Evolutionary conservation across 2,329 filamentous ascomycete species (phyloP).

Genomic region (Fusarium domesticum): DNA sequence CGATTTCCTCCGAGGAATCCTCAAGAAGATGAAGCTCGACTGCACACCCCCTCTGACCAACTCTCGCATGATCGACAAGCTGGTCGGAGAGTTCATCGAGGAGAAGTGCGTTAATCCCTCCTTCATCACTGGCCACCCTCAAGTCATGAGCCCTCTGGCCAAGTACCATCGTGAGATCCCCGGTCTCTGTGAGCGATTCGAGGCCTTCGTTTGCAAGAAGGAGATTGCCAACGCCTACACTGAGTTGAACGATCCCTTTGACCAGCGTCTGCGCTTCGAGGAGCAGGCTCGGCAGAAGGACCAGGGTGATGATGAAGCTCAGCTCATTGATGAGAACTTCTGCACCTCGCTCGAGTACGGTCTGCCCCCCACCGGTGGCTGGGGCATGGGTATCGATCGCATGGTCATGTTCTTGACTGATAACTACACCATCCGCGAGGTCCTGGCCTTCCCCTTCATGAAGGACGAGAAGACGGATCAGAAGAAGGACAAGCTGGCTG

Average conservation of each 20-base stretch:
- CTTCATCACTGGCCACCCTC: constrained; percentile 62
- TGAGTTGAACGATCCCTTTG: constrained; percentile 89
- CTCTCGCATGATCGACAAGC: constrained; percentile 91
- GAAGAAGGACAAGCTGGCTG: constrained; percentile 47
- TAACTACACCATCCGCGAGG: constrained; percentile 92
- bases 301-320: constrained; percentile 95
- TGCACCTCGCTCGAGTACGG: constrained; percentile 85
- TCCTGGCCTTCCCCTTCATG: constrained; percentile 96
- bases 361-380: constrained; percentile 90
- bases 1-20: constrained; percentile 77
- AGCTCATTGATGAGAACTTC: constrained; percentile 95
- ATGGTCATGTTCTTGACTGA: constrained; percentile 95
- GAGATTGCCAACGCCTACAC: constrained; percentile 97
- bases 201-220: constrained; percentile 75
- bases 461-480: constrained; percentile 65
- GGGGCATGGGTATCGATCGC: constrained; percentile 94
- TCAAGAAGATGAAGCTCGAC: constrained; percentile 87
- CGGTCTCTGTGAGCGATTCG: constrained; percentile 93
- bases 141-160: constrained; percentile 81
- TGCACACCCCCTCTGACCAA: constrained; percentile 91
- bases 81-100: constrained; percentile 93
- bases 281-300: constrained; percentile 96
- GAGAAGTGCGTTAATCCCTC: constrained; percentile 88
- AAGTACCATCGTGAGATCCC: constrained; percentile 83
- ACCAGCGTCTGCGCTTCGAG: constrained; percentile 80